Evolutionary conservation across 768 basidiomycete genomes (phyloP), one percentile per base, ranked within the genome.

Genomic region (Mycena galericulata): DNA sequence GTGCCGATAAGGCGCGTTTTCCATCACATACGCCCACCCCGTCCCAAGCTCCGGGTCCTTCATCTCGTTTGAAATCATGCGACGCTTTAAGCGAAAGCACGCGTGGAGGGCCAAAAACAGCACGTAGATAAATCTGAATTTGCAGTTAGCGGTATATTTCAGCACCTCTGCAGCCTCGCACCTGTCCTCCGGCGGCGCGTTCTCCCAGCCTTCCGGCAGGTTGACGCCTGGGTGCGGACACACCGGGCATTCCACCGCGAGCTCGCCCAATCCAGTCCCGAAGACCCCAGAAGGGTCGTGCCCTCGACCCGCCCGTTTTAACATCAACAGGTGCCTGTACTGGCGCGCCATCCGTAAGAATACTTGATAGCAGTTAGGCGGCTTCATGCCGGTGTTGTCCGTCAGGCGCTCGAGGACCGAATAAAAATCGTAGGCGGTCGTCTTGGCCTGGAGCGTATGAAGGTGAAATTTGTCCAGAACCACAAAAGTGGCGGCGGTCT

Each of bases 151-250:
- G 26, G 6, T 2, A 18, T 43, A 22, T 41, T 20, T n/a, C 4
- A 40, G 17, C 18, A 20, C 45, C 24, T 20, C n/a, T 10, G 6
- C 32, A 38, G 14, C 66, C 73, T 32, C n/a, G n/a, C 59, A 77
- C 75, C 49, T 36, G 4, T 43, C 10, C 20, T 75, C 64, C 3
- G 41, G 63, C 1, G 69, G 55, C 3, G 61, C 66, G 8, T 71
- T 47, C 38, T 74, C 32, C 80, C 78, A 80, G 29, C 69, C 71
- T 3, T 51, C 50, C 0, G 72, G 73, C 3, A 83, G 60, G 62
- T 81, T 81, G 1, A 75, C 67, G 0, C 70, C 76, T 0, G 75
- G 77, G 0, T 76, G 74, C 0, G 80, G 82, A 61, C 82, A 83
- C 3, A n/a, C n/a, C n/a, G n/a, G n/a, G n/a, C n/a, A n/a, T n/a